Percentiles rank a stretch among this genome's conserved stretches.
These are phyloP conservation scores for Tylopilus balloui DNA, from an alignment of 768 basidiomycete species.

Conservation along the genomic window DNA sequence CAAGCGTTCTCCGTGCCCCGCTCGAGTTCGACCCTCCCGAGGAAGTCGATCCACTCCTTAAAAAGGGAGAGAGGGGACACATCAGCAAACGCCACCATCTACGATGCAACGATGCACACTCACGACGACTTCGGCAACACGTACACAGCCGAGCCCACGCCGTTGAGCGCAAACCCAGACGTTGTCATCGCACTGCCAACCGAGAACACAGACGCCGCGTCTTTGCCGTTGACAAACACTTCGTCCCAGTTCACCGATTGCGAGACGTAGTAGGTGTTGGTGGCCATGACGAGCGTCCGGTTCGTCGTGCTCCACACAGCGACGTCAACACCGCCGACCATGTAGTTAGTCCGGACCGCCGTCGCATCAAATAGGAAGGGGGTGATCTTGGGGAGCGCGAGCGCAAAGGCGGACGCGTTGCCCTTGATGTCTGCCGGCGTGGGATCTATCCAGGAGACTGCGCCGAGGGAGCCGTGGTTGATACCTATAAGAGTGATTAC, in stretches of 20 bases:
- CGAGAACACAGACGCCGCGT: constrained; percentile 7
- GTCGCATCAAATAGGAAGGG: constrained; percentile 44
- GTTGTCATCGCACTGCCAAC: constrained; percentile 11
- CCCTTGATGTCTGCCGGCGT: constrained; percentile 50
- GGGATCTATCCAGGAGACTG: constrained; percentile 49
- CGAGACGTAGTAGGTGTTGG: constrained; percentile 44
- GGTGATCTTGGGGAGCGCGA: constrained; percentile 41
- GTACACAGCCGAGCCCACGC: constrained; percentile 19
- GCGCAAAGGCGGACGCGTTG: constrained; percentile 47
- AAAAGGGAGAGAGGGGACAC: background rate
- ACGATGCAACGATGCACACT: background rate
- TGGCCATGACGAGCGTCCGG: constrained; percentile 46
- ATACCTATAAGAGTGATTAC: constrained; percentile 61
- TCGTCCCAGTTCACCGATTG: constrained; percentile 33
- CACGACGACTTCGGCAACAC: constrained; percentile 13
- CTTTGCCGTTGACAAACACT: constrained; percentile 15
- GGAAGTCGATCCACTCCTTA: background rate
- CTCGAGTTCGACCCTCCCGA: background rate
- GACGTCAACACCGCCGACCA: constrained; percentile 42
- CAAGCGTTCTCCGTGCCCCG: background rate
- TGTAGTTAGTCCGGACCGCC: constrained; percentile 39
- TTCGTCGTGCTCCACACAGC: constrained; percentile 45
- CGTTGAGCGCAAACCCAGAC: constrained; percentile 15
- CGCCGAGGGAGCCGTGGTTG: constrained; percentile 63
- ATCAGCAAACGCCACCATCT: constrained; percentile 1